Base-by-base conservation (phyloP, 2,329 filamentous ascomycete genomes). In the Claviceps pazoutovae region DNA sequence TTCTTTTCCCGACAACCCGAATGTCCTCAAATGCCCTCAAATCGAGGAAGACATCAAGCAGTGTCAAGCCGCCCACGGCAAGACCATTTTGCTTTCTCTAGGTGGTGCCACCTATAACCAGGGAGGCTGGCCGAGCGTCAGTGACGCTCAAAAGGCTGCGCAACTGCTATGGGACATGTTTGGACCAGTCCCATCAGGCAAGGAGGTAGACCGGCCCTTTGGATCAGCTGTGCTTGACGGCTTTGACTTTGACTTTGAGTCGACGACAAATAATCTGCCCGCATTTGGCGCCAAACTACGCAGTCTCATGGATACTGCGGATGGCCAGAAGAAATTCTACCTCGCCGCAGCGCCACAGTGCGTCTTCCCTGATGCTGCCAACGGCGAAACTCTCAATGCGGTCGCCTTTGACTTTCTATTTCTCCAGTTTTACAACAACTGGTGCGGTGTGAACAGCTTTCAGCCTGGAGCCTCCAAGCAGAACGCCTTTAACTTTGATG, bases 221-320 rank as follows among this genome's bases (percentile, higher is more conserved):
- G 53, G 53, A 11, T 66, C 68, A 13, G 78, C 80, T 9, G 71
- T 78, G 4, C 68, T 89, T 43, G 83, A 89, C 62, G 86, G 86
- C 4, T 88, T 89, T 63, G 85, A 89, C 66, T 80, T 88, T 56
- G 85, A 89, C 63, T 82, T 88, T 55, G 84, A 88, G 67, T 71
- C 76, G 4, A 64, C 66, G 2, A 74, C 76, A 14, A 65, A 65
- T 47, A 82, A 86, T 66, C 79, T 84, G 67, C 72, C 70, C 0
- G 67, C 76, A 1, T 85, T 88, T 58, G 82, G 75, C 1, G 68
- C 72, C 39, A 69, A 74, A 51, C 73, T 87, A 9, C 77, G 81
- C 34, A 58, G 63, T 16, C 64, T 73, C 37, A 82, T 82, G 72
- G 70, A 79, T 57, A 67, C 67, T 19, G 72, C 74, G 23, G 65